Evolutionary conservation across 768 basidiomycete species (phyloP), one percentile per base, ranked within the genome.

Genomic region (Mrakia gelida): DNA sequence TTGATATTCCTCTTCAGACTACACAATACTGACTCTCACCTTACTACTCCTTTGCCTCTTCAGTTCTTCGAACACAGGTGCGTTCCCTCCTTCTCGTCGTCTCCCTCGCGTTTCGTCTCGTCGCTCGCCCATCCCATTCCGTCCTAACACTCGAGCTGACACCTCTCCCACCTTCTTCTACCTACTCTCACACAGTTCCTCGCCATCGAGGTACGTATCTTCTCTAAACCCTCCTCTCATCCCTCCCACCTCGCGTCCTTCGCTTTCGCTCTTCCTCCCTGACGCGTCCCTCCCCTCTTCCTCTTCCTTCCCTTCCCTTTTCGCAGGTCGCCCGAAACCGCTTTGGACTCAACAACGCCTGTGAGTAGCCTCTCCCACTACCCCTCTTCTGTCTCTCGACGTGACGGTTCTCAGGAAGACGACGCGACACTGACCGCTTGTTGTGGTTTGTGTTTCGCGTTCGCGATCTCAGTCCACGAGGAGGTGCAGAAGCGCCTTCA

Each of bases 281-380:
- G 28, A 18, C 45, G 52, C 43, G n/a, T 52, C 10, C 32, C 32
- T 10, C 23, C n/a, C 11, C 32, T 5, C 1, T 28, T 43, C 32
- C 21, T 43, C 23, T 23, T 75, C 73, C n/a, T 71, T 75, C 74
- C n/a, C 59, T 56, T n/a, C n/a, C n/a, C n/a, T n/a, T n/a, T n/a
- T n/a, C n/a, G n/a, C 75, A 97, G 92, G 95, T 99, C 84, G 89
- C 94, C 15, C 90, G 97, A 78, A 98, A 98, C 86, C 87, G 91
- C 76, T 88, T 93, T 0, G 95, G 94, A 2, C 87, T 98, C 70
- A 99, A 99, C 84, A 93, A 95, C 83, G 61, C 65, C 26, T 72
- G 72, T 73, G 3, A 52, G 72, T 59, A 21, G 21, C 1, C 15
- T 10, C 65, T 32, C 9, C 5, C 34, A 8, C 10, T 30, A 3